These are phyloP conservation scores for Pseudogymnoascus sp. DNA, from an alignment of 2,329 filamentous ascomycete species.

Conservation along the genomic window DNA sequence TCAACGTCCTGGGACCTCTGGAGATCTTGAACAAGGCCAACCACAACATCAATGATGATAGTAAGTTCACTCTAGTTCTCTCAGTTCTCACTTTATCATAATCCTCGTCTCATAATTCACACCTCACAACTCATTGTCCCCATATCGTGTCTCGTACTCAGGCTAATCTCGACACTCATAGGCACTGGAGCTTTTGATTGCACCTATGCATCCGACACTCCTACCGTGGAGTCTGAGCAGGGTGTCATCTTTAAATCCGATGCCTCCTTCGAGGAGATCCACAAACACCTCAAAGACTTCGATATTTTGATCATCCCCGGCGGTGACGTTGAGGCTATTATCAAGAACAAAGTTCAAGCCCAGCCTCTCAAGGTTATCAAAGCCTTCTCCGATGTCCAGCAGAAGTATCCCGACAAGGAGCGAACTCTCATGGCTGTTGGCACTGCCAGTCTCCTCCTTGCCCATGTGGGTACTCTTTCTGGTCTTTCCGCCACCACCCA, in stretches of 20 bases:
- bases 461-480: constrained; percentile 65
- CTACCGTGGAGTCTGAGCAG: constrained; percentile 46
- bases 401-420: constrained; percentile 69
- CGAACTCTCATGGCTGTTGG: constrained; percentile 74
- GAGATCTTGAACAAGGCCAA: constrained; percentile 46
- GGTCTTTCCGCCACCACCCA: constrained; percentile 77
- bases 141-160: not conserved
- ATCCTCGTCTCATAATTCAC: not conserved
- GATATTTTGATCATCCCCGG: constrained; percentile 74
- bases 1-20: constrained; percentile 49
- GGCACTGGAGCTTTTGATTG: constrained; percentile 23
- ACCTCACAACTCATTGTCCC: not conserved
- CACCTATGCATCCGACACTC: constrained; percentile 35
- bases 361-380: constrained; percentile 65
- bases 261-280: constrained; percentile 66
- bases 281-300: constrained; percentile 50
- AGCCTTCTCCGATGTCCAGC: constrained; percentile 70
- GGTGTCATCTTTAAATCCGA: constrained; percentile 65
- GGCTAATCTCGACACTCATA: constrained; percentile 12
- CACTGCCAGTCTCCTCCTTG: constrained; percentile 70
- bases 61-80: constrained; percentile 28
- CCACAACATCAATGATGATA: constrained; percentile 43
- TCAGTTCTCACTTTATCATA: not conserved
- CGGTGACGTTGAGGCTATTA: constrained; percentile 49
- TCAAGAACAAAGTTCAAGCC: constrained; percentile 50